Evolutionary conservation across 75 land plant species (phyloP).

Genomic region (Isoetes taiwanensis): DNA sequence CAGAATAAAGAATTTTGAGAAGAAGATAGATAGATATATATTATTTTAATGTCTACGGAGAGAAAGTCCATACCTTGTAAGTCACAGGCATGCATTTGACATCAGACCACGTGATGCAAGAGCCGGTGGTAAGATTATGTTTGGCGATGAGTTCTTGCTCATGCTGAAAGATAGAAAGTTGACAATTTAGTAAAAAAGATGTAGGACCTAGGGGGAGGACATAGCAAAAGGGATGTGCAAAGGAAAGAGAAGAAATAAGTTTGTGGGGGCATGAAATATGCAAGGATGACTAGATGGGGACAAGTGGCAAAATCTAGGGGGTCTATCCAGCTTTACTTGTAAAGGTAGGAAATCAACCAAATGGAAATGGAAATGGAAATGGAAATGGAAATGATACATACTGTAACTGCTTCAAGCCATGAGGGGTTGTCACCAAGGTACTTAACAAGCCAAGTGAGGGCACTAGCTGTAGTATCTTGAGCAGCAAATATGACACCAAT

Average conservation of each 20-base stretch:
- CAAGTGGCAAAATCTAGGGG: no score
- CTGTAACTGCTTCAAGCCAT: conserved; percentile 52
- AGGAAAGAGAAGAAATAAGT: no score
- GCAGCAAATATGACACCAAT: conserved; percentile 85
- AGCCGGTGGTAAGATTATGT: conserved; percentile 25
- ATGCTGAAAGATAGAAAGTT: conserved; percentile 40
- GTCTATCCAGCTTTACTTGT: conserved; percentile 43
- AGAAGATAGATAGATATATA: no score
- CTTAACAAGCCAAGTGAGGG: conserved; percentile 73
- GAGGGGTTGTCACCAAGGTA: conserved; percentile 49
- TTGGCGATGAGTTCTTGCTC: conserved; percentile 64
- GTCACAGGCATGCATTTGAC: conserved; percentile 66
- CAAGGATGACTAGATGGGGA: no score
- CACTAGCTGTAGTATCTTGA: conserved; percentile 74
- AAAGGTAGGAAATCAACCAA: not conserved
- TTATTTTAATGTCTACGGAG: no score
- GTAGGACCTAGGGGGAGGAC: no score
- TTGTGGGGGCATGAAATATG: no score
- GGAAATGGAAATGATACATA: conserved; percentile 10
- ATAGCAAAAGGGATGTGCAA: no score
- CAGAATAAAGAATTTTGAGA: no score
- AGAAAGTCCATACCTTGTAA: conserved; percentile 48
- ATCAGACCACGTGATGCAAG: conserved; percentile 50
- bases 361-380: not conserved
- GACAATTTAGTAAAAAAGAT: no score